A percentile compares a stretch with the other conserved stretches of the same genome.
These are phyloP conservation scores for Plenodomus tracheiphilus DNA, from an alignment of 2,329 filamentous ascomycete species.

Conservation along the genomic window DNA sequence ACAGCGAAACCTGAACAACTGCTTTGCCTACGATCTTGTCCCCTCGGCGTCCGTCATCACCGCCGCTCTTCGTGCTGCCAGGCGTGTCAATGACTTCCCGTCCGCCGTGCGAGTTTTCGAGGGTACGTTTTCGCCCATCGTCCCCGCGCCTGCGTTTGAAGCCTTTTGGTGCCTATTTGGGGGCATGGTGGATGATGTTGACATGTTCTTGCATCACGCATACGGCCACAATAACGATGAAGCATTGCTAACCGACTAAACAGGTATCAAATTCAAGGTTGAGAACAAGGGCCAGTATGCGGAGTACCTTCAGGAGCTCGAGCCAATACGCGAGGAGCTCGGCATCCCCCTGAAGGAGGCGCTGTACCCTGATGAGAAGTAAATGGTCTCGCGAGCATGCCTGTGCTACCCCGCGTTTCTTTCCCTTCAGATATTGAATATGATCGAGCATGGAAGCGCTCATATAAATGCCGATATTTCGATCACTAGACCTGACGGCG, in stretches of 20 bases:
- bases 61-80: slow-evolving; percentile 89
- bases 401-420: slow-evolving; percentile 12
- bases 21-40: slow-evolving; percentile 99
- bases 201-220: background rate
- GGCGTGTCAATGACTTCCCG: slow-evolving; percentile 97
- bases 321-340: slow-evolving; percentile 89
- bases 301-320: slow-evolving; percentile 92
- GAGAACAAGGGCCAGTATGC: slow-evolving; percentile 98
- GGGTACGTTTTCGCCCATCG: slow-evolving; percentile 62
- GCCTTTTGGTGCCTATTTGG: background rate
- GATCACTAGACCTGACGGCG: slow-evolving; percentile 25
- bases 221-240: slow-evolving; percentile 7
- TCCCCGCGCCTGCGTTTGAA: background rate
- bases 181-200: too few species aligned
- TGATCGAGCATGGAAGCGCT: slow-evolving; percentile 16
- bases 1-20: slow-evolving; percentile 96
- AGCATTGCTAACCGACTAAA: slow-evolving; percentile 30
- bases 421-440: slow-evolving; percentile 14
- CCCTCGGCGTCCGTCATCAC: slow-evolving; percentile 88
- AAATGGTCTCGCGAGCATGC: slow-evolving; percentile 18
- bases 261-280: slow-evolving; percentile 98
- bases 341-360: slow-evolving; percentile 90
- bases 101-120: slow-evolving; percentile 98
- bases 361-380: slow-evolving; percentile 70
- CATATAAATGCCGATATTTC: slow-evolving; percentile 28